Conservation (phyloP, 805 yeast genomes). For the Nakazawaea anatomiae region DNA sequence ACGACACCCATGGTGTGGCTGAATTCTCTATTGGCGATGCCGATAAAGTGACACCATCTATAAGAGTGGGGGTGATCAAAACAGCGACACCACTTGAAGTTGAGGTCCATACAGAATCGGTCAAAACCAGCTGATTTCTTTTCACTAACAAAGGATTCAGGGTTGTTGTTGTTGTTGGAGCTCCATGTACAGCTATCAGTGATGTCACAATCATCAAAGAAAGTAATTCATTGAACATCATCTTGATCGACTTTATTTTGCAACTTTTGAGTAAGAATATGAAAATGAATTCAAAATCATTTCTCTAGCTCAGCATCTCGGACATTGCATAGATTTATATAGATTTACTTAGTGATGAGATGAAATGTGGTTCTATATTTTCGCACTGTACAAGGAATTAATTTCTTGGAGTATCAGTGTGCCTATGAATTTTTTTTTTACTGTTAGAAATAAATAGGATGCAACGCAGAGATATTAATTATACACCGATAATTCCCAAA, state of each 20-base stretch:
- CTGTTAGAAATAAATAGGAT: no score
- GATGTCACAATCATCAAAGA: not conserved
- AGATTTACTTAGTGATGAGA: not conserved
- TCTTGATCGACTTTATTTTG: not conserved
- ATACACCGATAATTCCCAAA: slow-evolving; percentile 4
- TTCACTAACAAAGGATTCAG: not conserved
- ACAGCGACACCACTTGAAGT: slow-evolving; percentile 21
- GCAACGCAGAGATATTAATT: not conserved
- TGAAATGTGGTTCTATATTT: not conserved
- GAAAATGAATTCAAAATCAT: no score
- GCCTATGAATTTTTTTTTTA: not conserved
- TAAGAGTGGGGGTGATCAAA: slow-evolving; percentile 33
- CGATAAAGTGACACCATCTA: slow-evolving; percentile 46
- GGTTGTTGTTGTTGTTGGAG: not conserved
- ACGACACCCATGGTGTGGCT: slow-evolving; percentile 37
- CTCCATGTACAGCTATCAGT: not conserved
- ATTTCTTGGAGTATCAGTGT: slow-evolving; percentile 2
- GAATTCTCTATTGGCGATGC: slow-evolving; percentile 31
- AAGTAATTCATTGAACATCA: not conserved
- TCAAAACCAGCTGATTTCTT: slow-evolving; percentile 9
- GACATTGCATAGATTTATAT: not conserved
- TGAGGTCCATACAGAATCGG: slow-evolving; percentile 29
- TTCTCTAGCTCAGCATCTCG: no score
- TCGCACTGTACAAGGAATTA: not conserved
- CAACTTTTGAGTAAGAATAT: not conserved